Conservation (phyloP, 805 yeast genomes). For the Monosporozyma yasuniensis region DNA sequence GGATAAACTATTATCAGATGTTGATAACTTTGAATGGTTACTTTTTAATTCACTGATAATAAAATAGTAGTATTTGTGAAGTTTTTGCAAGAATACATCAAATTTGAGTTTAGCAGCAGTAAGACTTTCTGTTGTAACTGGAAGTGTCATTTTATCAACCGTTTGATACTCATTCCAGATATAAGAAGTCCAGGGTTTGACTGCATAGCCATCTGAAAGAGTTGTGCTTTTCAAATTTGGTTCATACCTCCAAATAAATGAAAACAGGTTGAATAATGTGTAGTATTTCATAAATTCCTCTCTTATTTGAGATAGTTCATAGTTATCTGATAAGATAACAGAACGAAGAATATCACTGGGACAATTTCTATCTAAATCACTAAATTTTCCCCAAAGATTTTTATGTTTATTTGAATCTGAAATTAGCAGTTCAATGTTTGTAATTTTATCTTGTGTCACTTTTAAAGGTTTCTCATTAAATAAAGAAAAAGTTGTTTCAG, state of each 20-base stretch:
- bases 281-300: slow-evolving; percentile 19
- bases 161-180: slow-evolving; percentile 13
- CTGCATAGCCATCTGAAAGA: background rate
- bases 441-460: no score
- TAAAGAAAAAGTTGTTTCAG: background rate
- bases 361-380: slow-evolving; percentile 8
- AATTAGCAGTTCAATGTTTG: background rate
- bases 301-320: slow-evolving; percentile 8
- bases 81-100: slow-evolving; percentile 14
- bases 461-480: background rate
- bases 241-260: slow-evolving; percentile 6
- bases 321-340: slow-evolving; percentile 11
- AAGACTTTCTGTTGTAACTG: slow-evolving; percentile 9
- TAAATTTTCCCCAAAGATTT: slow-evolving; percentile 11
- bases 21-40: background rate
- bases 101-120: slow-evolving; percentile 9
- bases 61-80: slow-evolving; percentile 12
- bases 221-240: background rate
- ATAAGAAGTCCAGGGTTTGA: slow-evolving; percentile 14
- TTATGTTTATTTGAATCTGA: slow-evolving; percentile 3
- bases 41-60: slow-evolving; percentile 16
- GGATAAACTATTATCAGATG: background rate
- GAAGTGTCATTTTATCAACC: slow-evolving; percentile 5
- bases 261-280: slow-evolving; percentile 14
- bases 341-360: slow-evolving; percentile 22